These are phyloP conservation scores for Leccinum broughii DNA, from an alignment of 768 basidiomycete genomes.

Conservation along the genomic window DNA sequence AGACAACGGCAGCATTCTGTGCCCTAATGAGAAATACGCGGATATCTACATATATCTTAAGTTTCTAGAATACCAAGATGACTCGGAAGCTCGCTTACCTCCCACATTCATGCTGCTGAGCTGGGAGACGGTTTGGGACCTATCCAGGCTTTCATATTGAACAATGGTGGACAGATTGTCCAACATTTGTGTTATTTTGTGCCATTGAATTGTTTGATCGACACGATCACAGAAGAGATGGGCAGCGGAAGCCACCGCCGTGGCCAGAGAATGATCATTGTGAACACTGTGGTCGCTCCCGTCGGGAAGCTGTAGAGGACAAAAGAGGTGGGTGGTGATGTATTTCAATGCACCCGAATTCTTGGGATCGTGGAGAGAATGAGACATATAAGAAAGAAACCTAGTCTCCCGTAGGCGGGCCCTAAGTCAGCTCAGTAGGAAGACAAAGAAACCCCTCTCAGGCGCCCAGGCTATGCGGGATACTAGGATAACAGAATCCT, in stretches of 20 bases:
- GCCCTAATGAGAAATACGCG: slow-evolving; percentile 39
- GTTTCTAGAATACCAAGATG: not conserved
- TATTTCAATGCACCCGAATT: slow-evolving; percentile 19
- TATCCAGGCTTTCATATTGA: slow-evolving; percentile 13
- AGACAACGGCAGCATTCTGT: slow-evolving; percentile 49
- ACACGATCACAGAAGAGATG: slow-evolving; percentile 2
- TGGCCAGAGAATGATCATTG: slow-evolving; percentile 30
- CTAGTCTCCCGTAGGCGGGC: too few relatives aligned
- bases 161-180: slow-evolving; percentile 1
- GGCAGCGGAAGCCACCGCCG: slow-evolving; percentile 20
- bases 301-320: slow-evolving; percentile 41
- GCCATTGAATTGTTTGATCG: not conserved
- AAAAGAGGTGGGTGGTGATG: slow-evolving; percentile 40
- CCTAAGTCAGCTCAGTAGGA: too few relatives aligned
- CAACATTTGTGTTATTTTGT: not conserved
- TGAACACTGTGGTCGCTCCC: slow-evolving; percentile 15
- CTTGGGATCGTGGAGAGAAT: not conserved
- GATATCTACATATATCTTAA: slow-evolving; percentile 31
- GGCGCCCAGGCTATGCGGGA: too few relatives aligned
- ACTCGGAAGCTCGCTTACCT: slow-evolving; percentile 4
- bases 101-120: slow-evolving; percentile 8
- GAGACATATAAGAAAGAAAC: slow-evolving; percentile 1
- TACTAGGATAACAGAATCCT: not conserved
- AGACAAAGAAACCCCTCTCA: too few relatives aligned
- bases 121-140: slow-evolving; percentile 4